phyloP scores from a whole-genome alignment of 306 rosid genomes.

The Citrullus mucosospermus region DNA sequence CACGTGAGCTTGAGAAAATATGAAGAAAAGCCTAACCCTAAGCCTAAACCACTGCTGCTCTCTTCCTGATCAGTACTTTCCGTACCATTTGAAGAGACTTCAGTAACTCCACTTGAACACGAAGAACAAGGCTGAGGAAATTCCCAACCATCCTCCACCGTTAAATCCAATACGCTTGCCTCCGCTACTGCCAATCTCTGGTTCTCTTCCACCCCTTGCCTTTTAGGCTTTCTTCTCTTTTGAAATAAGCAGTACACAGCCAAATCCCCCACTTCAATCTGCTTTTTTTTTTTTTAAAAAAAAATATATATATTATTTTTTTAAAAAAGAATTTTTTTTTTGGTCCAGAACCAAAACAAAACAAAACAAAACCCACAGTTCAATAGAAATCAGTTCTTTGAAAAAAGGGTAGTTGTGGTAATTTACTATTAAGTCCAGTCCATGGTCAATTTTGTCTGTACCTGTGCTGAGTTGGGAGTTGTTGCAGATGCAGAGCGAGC shows the following conservation, averaged over 20 bases:
- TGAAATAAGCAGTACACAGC: constrained; percentile 30
- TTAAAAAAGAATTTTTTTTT: no score
- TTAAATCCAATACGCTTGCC: constrained; percentile 15
- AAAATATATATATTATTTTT: no score
- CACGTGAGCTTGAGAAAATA: neutral
- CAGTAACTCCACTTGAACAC: constrained; percentile 20
- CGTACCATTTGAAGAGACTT: constrained; percentile 4
- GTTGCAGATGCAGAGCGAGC: constrained; percentile 2
- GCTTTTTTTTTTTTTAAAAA: neutral
- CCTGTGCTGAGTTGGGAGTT: constrained; percentile 16
- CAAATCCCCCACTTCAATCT: constrained; percentile 23
- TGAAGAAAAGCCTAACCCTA: neutral
- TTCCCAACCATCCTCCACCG: neutral
- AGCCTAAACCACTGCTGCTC: constrained; percentile 7
- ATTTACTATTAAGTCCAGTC: neutral
- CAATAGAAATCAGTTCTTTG: neutral
- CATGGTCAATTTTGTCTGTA: constrained; percentile 9
- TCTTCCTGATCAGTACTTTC: constrained; percentile 18
- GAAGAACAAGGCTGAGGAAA: constrained; percentile 24
- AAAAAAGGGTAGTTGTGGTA: neutral
- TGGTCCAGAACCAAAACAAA: neutral
- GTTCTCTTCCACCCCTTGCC: neutral
- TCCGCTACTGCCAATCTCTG: neutral
- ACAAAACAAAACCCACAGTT: neutral
- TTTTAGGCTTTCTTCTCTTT: constrained; percentile 16